Evolutionary conservation across 345 rosid genomes (phyloP).

Genomic region (Populus deltoides): DNA sequence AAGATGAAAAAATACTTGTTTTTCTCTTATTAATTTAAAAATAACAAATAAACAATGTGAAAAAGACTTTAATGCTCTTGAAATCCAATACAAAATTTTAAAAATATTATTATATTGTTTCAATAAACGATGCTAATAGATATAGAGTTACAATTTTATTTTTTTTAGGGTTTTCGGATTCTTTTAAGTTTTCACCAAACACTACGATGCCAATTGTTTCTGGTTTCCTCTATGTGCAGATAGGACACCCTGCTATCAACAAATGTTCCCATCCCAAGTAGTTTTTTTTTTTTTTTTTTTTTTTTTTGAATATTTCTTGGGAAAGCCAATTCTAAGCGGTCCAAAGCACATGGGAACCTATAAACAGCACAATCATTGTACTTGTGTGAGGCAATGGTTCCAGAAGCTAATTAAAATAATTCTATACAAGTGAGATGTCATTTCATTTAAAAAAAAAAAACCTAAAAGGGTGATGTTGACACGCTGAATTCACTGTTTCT

Average conservation of each 20-base stretch:
- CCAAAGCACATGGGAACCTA: not conserved
- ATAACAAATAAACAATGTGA: not conserved
- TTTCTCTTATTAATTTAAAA: not conserved
- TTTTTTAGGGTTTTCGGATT: too few species aligned
- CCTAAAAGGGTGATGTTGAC: too few species aligned
- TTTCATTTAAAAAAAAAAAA: not conserved
- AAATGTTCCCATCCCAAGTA: not conserved
- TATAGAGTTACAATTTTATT: too few species aligned
- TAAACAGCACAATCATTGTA: not conserved
- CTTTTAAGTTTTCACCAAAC: too few species aligned
- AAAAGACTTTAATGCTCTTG: too few species aligned
- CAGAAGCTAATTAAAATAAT: not conserved
- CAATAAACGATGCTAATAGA: too few species aligned
- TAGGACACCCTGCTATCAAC: not conserved
- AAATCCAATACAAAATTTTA: too few species aligned
- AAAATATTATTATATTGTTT: too few species aligned
- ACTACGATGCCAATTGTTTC: not conserved
- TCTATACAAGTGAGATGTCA: not conserved
- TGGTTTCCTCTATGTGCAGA: not conserved
- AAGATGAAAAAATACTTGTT: too few species aligned
- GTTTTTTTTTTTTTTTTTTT: not conserved
- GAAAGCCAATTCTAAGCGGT: not conserved
- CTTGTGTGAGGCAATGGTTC: not conserved
- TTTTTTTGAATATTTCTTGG: not conserved
- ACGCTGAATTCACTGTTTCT: too few species aligned